Evolutionary conservation across 78 protist species (phyloP).

Genomic region (Isochrysis galbana): DNA sequence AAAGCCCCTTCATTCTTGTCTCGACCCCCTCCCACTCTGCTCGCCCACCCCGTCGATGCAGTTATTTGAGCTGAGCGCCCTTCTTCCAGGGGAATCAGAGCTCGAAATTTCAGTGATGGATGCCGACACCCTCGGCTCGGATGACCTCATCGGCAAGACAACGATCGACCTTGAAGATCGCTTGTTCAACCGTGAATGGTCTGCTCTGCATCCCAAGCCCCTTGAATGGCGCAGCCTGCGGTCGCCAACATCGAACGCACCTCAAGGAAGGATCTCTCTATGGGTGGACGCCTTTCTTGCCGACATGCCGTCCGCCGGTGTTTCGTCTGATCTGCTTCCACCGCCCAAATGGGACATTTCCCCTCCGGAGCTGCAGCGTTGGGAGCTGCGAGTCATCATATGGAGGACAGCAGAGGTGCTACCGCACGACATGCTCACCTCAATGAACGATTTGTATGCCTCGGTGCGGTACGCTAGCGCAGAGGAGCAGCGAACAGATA

Average conservation of each 20-base stretch:
- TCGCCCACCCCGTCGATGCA: too few relatives aligned
- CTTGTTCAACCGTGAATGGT: background rate
- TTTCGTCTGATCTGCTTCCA: background rate
- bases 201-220: background rate
- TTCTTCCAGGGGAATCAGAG: background rate
- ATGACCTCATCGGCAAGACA: background rate
- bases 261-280: background rate
- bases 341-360: background rate
- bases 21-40: too few relatives aligned
- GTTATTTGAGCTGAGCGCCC: background rate
- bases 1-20: too few relatives aligned
- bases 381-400: background rate
- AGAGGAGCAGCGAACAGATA: background rate
- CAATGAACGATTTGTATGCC: background rate
- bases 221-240: background rate
- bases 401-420: background rate
- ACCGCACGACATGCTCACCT: background rate
- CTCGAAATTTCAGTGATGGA: background rate
- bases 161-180: background rate
- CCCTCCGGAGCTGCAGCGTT: background rate
- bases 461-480: background rate
- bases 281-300: background rate
- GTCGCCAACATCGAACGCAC: background rate
- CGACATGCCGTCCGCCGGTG: background rate
- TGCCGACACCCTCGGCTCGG: background rate